Evolutionary conservation across 2,329 filamentous ascomycete genomes (phyloP).

Genomic region (Penicillium corylophilum): DNA sequence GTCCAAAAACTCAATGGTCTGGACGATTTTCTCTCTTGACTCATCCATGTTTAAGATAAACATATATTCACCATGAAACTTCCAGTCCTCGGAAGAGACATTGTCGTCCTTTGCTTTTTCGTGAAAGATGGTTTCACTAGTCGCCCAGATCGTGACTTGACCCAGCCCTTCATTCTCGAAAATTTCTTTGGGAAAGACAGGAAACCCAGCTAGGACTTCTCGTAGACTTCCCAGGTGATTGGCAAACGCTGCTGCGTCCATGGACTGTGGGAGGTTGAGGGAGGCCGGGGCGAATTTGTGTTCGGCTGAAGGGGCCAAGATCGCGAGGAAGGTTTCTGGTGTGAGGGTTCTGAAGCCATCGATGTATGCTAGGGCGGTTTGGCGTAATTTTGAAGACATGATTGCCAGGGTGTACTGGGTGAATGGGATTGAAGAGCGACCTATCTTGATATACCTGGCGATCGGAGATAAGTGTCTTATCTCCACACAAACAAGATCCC

Average conservation of each 20-base stretch:
- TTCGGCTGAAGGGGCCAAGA: constrained; percentile 1
- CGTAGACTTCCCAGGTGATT: background rate
- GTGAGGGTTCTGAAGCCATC: constrained; percentile 3
- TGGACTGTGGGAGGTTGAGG: background rate
- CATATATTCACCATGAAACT: constrained; percentile 6
- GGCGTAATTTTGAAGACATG: constrained; percentile 3
- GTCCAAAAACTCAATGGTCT: constrained; percentile 10
- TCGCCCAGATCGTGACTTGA: constrained; percentile 13
- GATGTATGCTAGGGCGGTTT: constrained; percentile 6
- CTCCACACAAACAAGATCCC: no score
- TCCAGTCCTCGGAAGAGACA: constrained; percentile 1
- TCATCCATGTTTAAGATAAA: constrained; percentile 14
- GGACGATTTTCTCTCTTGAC: constrained; percentile 3
- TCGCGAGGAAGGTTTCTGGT: background rate
- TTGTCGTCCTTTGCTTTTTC: constrained; percentile 2
- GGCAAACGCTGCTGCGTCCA: constrained; percentile 1
- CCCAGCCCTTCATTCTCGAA: constrained; percentile 4
- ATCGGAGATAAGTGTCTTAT: no score
- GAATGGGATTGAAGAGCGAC: no score
- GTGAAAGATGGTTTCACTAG: background rate
- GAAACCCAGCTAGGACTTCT: constrained; percentile 3
- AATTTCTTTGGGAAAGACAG: constrained; percentile 6
- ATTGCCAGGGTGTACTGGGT: constrained; percentile 29
- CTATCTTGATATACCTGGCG: no score
- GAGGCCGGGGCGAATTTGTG: constrained; percentile 11